These are phyloP conservation scores for Fraxinus platypoda DNA, from an alignment of 305 asterid species.

Conservation along the genomic window DNA sequence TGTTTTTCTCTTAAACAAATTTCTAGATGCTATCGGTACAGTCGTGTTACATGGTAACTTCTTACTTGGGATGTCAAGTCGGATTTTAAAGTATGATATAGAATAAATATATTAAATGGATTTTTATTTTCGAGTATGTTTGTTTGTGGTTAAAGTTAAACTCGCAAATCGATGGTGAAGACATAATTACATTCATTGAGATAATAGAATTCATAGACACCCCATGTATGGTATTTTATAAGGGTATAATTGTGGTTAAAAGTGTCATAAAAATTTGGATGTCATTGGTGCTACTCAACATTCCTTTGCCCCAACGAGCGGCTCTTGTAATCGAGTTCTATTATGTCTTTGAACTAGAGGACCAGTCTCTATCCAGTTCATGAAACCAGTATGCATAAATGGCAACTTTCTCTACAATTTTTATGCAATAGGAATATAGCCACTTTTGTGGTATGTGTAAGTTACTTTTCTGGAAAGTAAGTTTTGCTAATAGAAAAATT, in stretches of 20 bases:
- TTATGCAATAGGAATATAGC: background rate
- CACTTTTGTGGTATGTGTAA: background rate
- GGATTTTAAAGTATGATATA: no score
- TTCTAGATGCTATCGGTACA: no score
- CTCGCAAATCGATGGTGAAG: background rate
- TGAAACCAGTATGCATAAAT: background rate
- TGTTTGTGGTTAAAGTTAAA: no score
- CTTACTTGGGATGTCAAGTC: no score
- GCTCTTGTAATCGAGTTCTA: background rate
- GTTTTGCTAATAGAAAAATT: background rate
- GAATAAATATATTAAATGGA: no score
- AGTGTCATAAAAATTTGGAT: background rate
- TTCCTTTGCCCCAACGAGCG: background rate
- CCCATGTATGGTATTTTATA: background rate
- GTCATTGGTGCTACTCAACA: background rate
- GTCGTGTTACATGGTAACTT: no score
- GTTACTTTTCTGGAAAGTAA: background rate
- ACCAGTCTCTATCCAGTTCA: background rate
- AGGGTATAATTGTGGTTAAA: background rate
- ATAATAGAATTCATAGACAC: no score
- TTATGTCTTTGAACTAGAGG: background rate
- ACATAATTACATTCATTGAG: background rate
- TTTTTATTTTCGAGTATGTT: no score
- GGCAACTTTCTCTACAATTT: background rate
- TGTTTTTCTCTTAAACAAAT: no score